Evolutionary conservation across 2,329 filamentous ascomycete genomes (phyloP), one percentile per base, ranked within the genome.

Genomic region (Talaromyces sp.): DNA sequence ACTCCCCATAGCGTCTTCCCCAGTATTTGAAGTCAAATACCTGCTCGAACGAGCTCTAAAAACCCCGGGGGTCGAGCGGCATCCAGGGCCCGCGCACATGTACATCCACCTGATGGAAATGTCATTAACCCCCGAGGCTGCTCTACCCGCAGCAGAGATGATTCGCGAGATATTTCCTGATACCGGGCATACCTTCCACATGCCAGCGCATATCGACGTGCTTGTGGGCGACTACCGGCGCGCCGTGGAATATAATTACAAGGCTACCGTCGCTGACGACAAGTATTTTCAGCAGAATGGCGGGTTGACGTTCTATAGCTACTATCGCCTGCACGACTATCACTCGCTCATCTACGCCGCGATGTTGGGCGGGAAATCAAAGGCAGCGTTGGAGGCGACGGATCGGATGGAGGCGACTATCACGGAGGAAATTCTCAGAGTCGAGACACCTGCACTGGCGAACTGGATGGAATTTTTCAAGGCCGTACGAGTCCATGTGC

Each of bases 71-170:
- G 82, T 78, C 0, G 70, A 78, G 3, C 66, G 76, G 9, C 90
- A 95, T 67, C 86, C 89, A 0, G 89, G 89, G 0, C 72, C 92
- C 0, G 77, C 91, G 4, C 89, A 93, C 71, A 75, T 91, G 38
- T 92, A 92, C 71, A 89, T 91, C 43, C 89, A 91, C 65, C 81
- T 90, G 8, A 89, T 90, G 80, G 89, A 92, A 69, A 91, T 90
- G 88, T 90, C 88, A 0, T 75, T 78, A 0, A 80, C 75, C 0
- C 88, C 88, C 0, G 88, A 90, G 67, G 69, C 73, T 0, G 88
- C 86, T 1, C 70, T 89, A 26, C 77, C 81, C 0, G 77, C 81
- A 0, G 87, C 87, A n/a, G 81, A 90, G 67, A 75, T 55, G 17
- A 79, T 89, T 13, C 83, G 87, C 19, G 79, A 77, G 19, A 79